Evolutionary conservation across 1,139 yeast genomes (phyloP).

Genomic region (Blastobotrys illinoisensis): DNA sequence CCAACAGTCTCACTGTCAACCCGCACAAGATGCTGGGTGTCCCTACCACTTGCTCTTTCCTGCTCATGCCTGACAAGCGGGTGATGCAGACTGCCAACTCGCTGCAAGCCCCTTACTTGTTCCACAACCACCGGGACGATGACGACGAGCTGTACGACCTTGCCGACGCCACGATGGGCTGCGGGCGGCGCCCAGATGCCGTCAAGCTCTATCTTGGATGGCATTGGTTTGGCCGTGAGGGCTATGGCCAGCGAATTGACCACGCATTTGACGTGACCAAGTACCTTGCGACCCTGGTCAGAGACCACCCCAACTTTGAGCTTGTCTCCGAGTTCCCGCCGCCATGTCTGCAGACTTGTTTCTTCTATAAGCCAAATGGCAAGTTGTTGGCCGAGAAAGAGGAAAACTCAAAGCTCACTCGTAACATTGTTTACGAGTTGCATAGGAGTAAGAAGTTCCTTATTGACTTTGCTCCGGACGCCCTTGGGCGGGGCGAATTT

Average conservation of each 20-base stretch:
- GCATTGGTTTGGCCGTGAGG: constrained; percentile 64
- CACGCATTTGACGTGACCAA: constrained; percentile 64
- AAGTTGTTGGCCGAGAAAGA: constrained; percentile 28
- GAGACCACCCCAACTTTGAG: constrained; percentile 38
- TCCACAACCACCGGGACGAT: constrained; percentile 51
- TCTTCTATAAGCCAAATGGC: constrained; percentile 54
- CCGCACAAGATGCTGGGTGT: constrained; percentile 93
- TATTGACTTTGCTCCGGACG: constrained; percentile 76
- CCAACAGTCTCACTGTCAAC: constrained; percentile 76
- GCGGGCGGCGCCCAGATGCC: constrained; percentile 83
- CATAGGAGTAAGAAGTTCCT: constrained; percentile 61
- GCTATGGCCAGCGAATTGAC: constrained; percentile 54
- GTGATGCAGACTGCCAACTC: constrained; percentile 70
- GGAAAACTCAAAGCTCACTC: constrained; percentile 53
- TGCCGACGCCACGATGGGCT: constrained; percentile 91
- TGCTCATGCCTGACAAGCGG: constrained; percentile 63
- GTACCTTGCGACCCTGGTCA: constrained; percentile 49
- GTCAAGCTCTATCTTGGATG: constrained; percentile 74
- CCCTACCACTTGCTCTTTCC: constrained; percentile 79
- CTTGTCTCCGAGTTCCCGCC: constrained; percentile 55
- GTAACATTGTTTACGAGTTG: constrained; percentile 56
- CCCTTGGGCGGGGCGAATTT: constrained; percentile 61
- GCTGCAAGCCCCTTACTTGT: constrained; percentile 71
- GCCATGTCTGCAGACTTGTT: constrained; percentile 80
- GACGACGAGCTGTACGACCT: constrained; percentile 62